These are phyloP conservation scores for Incumbomyces delicatus DNA, from an alignment of 2,329 filamentous ascomycete genomes.

Conservation along the genomic window DNA sequence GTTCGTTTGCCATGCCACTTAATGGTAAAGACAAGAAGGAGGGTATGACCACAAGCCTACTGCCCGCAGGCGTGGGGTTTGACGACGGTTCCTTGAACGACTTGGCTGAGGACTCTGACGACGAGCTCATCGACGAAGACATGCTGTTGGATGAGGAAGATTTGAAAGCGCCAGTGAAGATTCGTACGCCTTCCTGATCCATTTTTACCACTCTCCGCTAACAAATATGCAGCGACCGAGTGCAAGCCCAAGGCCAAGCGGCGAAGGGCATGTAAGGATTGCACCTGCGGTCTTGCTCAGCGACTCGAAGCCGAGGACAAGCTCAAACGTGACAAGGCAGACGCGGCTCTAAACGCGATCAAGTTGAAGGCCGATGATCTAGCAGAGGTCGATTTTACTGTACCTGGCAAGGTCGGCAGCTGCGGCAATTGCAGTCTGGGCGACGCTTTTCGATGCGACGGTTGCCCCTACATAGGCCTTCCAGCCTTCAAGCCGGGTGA, in stretches of 20 bases:
- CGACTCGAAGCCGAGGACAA: slow-evolving; percentile 77
- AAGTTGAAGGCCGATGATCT: slow-evolving; percentile 68
- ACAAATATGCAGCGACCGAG: slow-evolving; percentile 54
- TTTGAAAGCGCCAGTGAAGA: slow-evolving; percentile 58
- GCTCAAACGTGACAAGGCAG: slow-evolving; percentile 54
- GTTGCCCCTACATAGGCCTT: slow-evolving; percentile 77
- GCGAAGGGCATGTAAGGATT: slow-evolving; percentile 93
- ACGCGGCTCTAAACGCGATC: slow-evolving; percentile 45
- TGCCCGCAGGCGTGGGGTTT: slow-evolving; percentile 54
- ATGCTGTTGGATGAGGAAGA: slow-evolving; percentile 78
- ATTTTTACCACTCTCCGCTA: slow-evolving; percentile 19
- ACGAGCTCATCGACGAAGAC: slow-evolving; percentile 87
- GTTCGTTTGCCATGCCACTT: slow-evolving; percentile 16
- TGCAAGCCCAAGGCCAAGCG: slow-evolving; percentile 83
- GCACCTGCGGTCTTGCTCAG: slow-evolving; percentile 84
- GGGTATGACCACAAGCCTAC: slow-evolving; percentile 24
- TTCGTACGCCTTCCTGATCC: slow-evolving; percentile 15
- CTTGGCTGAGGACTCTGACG: slow-evolving; percentile 51
- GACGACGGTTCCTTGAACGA: slow-evolving; percentile 43
- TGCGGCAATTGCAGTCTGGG: slow-evolving; percentile 91
- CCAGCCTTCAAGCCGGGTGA: slow-evolving; percentile 96
- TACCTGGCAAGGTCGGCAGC: slow-evolving; percentile 91
- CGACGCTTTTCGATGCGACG: slow-evolving; percentile 42
- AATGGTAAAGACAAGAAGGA: slow-evolving; percentile 35
- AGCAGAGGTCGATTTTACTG: slow-evolving; percentile 87